These are phyloP conservation scores for Nicotiana noctiflora DNA, from an alignment of 257 asterid genomes.

Conservation along the genomic window DNA sequence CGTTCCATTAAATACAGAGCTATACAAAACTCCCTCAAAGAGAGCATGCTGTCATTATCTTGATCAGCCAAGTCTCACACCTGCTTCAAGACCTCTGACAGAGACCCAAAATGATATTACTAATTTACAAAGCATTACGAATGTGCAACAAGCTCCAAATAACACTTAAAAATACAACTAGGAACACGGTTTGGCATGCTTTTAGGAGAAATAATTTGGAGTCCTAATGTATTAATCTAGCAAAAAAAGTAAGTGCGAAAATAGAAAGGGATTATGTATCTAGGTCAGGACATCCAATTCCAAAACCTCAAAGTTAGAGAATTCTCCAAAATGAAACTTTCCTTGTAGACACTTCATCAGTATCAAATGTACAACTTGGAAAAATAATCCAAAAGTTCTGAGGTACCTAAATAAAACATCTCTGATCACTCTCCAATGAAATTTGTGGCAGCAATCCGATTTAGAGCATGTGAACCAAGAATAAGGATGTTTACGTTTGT, in stretches of 20 bases:
- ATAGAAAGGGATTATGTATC: not conserved
- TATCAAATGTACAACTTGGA: not conserved
- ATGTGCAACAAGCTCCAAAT: not conserved
- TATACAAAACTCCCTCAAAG: conserved; percentile 86
- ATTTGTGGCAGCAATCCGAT: not conserved
- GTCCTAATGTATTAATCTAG: not conserved
- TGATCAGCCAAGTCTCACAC: conserved; percentile 97
- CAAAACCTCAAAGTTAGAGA: not conserved
- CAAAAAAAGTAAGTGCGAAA: not conserved
- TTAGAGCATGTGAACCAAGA: not conserved
- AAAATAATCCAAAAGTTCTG: not conserved
- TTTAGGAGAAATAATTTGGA: not conserved
- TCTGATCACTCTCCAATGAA: not conserved
- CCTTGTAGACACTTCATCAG: not conserved
- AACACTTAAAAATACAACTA: not conserved
- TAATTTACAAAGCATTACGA: conserved; percentile 13
- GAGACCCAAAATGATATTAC: conserved; percentile 20
- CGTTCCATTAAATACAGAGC: conserved; percentile 93
- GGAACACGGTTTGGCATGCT: not conserved
- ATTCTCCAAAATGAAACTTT: not conserved
- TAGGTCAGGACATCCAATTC: not conserved
- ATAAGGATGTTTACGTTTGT: not conserved
- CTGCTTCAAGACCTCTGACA: conserved; percentile 91
- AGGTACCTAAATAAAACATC: not conserved
- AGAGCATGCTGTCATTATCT: conserved; percentile 94